Evolutionary conservation across 768 basidiomycete species (phyloP).

Genomic region (Phanerodontia chrysosporium): DNA sequence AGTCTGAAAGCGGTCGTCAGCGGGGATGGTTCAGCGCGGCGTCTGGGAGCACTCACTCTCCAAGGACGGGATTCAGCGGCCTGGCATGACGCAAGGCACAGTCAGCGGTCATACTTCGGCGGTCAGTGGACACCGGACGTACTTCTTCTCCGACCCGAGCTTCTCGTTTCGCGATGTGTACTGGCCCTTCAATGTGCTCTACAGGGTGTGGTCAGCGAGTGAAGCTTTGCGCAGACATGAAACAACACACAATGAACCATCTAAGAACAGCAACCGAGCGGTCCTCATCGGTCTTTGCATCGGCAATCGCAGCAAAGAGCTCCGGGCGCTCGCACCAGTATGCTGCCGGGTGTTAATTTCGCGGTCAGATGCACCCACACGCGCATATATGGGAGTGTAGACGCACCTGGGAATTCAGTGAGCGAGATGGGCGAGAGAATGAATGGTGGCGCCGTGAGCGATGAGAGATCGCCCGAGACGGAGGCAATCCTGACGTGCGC

Average conservation of each 20-base stretch:
- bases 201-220: not conserved
- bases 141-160: constrained; percentile 98
- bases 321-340: constrained; percentile 97
- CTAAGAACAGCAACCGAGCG: constrained; percentile 77
- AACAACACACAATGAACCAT: constrained; percentile 83
- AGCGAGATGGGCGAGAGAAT: constrained; percentile 89
- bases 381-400: constrained; percentile 6
- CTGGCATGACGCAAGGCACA: constrained; percentile 34
- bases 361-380: not conserved
- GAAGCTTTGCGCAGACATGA: not conserved
- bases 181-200: constrained; percentile 93
- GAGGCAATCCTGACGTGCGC: constrained; percentile 60
- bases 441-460: constrained; percentile 83
- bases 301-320: constrained; percentile 82
- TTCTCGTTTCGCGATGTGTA: constrained; percentile 93
- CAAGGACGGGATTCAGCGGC: constrained; percentile 93
- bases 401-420: constrained; percentile 85
- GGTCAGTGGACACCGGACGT: constrained; percentile 21
- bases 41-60: constrained; percentile 58
- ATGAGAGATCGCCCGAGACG: constrained; percentile 84
- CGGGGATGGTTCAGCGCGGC: not conserved
- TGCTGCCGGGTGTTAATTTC: constrained; percentile 38
- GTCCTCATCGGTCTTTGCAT: constrained; percentile 68
- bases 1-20: constrained; percentile 37
- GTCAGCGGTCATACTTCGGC: constrained; percentile 9